Percentiles rank a stretch among this genome's conserved stretches.
These are phyloP conservation scores for Pichia sp. DNA, from an alignment of 1,139 yeast genomes.

Conservation along the genomic window DNA sequence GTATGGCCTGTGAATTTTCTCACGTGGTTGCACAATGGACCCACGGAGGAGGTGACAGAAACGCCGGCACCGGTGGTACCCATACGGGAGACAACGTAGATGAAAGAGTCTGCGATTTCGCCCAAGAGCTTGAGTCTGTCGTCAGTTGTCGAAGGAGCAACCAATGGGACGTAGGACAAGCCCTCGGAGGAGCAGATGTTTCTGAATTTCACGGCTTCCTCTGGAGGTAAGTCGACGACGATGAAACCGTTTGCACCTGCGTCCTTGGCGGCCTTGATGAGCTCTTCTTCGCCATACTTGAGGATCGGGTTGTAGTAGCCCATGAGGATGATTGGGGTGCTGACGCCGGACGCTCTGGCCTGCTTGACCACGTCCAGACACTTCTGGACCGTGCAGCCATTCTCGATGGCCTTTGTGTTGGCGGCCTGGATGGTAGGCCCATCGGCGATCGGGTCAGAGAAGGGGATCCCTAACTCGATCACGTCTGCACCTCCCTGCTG, in stretches of 20 bases:
- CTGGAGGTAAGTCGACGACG: conserved; percentile 95
- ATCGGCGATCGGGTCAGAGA: conserved; percentile 98
- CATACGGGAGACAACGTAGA: conserved; percentile 95
- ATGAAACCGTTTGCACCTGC: conserved; percentile 97
- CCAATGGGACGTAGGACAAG: conserved; percentile 82
- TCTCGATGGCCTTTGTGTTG: conserved; percentile 69
- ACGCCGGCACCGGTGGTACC: conserved; percentile 91
- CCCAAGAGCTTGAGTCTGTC: conserved; percentile 76
- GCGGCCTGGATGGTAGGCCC: conserved; percentile 95
- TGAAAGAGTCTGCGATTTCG: conserved; percentile 86
- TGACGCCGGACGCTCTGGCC: conserved; percentile 81
- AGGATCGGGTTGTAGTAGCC: conserved; percentile 96
- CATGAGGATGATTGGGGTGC: conserved; percentile 87
- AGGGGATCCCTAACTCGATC: conserved; percentile 92
- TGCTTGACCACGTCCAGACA: conserved; percentile 65
- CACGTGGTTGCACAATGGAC: conserved; percentile 68
- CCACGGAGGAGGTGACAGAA: conserved; percentile 59
- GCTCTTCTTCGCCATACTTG: conserved; percentile 81
- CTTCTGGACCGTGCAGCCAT: conserved; percentile 69
- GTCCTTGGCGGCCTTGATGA: conserved; percentile 67
- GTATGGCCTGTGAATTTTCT: conserved; percentile 67
- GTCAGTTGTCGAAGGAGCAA: conserved; percentile 94
- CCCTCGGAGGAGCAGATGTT: conserved; percentile 62
- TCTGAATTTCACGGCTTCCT: conserved; percentile 89
- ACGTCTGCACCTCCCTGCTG: conserved; percentile 95